phyloP scores from a whole-genome alignment of 257 asterid species.

The Fraxinus americana region DNA sequence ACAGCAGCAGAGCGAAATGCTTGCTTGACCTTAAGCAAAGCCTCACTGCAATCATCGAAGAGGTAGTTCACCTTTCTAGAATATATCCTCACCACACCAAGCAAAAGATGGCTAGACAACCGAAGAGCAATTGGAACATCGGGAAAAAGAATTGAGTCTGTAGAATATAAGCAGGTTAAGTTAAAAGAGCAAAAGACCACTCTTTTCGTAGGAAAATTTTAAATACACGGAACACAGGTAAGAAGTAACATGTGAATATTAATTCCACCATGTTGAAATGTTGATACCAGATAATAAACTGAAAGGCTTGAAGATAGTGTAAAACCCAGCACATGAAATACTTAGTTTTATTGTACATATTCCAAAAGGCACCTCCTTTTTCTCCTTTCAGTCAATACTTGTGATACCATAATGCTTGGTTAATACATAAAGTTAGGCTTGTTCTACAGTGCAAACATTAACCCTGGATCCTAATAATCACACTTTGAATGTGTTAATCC shows the following conservation, averaged over 20 bases:
- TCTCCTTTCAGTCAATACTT: neutral
- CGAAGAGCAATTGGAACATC: conserved; percentile 98
- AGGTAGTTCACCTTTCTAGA: conserved; percentile 93
- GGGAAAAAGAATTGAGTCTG: conserved; percentile 95
- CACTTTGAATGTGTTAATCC: too few relatives aligned
- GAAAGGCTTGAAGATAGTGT: neutral
- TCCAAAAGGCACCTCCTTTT: neutral
- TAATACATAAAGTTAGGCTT: too few relatives aligned
- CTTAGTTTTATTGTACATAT: neutral
- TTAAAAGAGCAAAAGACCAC: conserved; percentile 9
- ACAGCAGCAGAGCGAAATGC: conserved; percentile 98
- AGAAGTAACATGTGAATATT: neutral
- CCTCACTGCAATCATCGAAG: conserved; percentile 96
- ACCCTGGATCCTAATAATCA: too few relatives aligned
- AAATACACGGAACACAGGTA: neutral
- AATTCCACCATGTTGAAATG: neutral
- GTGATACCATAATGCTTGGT: too few relatives aligned
- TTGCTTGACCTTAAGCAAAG: conserved; percentile 89
- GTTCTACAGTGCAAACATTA: too few relatives aligned
- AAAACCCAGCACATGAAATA: neutral
- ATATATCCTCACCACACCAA: conserved; percentile 98
- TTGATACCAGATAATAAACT: neutral
- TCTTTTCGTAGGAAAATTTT: neutral
- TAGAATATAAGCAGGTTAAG: conserved; percentile 29
- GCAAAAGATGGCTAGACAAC: conserved; percentile 95